These are phyloP conservation scores for Acmispon strigosus DNA, from an alignment of 306 rosid species.

Conservation along the genomic window DNA sequence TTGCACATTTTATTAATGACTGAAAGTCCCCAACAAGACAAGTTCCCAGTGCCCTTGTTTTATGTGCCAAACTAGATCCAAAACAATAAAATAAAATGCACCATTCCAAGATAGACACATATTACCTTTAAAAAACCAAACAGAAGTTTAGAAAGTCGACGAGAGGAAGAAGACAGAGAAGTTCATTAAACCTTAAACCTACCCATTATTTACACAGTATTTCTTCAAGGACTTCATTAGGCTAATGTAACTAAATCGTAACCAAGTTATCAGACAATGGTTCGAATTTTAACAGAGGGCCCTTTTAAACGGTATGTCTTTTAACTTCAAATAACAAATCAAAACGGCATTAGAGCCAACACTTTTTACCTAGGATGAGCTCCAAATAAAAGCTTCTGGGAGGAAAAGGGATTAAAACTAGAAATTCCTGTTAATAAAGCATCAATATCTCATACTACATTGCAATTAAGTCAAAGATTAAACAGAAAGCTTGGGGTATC, in stretches of 20 bases:
- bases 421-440: neutral
- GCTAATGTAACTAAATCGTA: neutral
- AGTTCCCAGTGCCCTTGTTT: neutral
- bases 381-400: neutral
- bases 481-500: neutral
- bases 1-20: neutral
- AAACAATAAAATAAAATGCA: neutral
- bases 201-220: neutral
- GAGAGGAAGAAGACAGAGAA: neutral
- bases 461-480: neutral
- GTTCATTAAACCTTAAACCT: neutral
- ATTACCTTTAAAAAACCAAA: neutral
- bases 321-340: neutral
- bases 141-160: neutral
- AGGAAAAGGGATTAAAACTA: neutral
- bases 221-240: neutral
- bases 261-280: neutral
- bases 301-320: neutral
- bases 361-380: neutral
- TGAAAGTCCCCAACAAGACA: neutral
- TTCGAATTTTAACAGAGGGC: neutral
- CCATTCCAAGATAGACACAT: neutral
- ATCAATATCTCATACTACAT: neutral
- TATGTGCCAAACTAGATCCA: neutral
- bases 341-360: neutral